Evolutionary conservation across 768 basidiomycete species (phyloP).

Genomic region (Agrocybe praecox): DNA sequence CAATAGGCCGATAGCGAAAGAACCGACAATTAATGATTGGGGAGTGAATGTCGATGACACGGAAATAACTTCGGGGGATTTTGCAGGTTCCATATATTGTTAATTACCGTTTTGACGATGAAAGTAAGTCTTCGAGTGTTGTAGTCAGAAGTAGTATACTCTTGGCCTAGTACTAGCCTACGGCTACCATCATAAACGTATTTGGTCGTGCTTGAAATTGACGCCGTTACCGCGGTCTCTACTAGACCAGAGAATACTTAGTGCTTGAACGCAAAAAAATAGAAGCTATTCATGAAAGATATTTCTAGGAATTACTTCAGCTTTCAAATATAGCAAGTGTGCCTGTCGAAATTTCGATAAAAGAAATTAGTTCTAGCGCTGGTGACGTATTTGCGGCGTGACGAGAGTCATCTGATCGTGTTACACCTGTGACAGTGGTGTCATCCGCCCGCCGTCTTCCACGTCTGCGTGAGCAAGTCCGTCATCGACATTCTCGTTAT

Average conservation of each 20-base stretch:
- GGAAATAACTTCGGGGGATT: slow-evolving; percentile 37
- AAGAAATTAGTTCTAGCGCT: too few relatives aligned
- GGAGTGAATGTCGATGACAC: slow-evolving; percentile 38
- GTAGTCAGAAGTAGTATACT: too few relatives aligned
- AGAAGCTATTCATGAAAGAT: too few relatives aligned
- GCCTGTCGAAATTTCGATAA: too few relatives aligned
- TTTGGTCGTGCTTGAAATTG: neutral
- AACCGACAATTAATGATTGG: slow-evolving; percentile 39
- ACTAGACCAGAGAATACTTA: too few relatives aligned
- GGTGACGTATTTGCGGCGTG: too few relatives aligned
- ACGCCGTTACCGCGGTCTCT: neutral
- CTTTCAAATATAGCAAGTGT: too few relatives aligned
- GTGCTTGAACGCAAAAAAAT: too few relatives aligned
- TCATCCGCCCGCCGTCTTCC: slow-evolving; percentile 5
- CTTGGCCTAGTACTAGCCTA: too few relatives aligned
- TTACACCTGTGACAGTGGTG: slow-evolving; percentile 8
- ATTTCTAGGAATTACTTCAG: too few relatives aligned
- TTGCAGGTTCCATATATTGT: slow-evolving; percentile 18
- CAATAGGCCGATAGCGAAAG: slow-evolving; percentile 45
- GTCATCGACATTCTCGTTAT: slow-evolving; percentile 1
- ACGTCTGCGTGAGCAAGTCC: slow-evolving; percentile 5
- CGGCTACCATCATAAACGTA: too few relatives aligned
- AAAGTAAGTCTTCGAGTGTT: neutral
- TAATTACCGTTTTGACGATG: neutral
- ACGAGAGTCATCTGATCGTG: neutral